Evolutionary conservation across 306 rosid genomes (phyloP).

Genomic region (Ochetophila trinervis): DNA sequence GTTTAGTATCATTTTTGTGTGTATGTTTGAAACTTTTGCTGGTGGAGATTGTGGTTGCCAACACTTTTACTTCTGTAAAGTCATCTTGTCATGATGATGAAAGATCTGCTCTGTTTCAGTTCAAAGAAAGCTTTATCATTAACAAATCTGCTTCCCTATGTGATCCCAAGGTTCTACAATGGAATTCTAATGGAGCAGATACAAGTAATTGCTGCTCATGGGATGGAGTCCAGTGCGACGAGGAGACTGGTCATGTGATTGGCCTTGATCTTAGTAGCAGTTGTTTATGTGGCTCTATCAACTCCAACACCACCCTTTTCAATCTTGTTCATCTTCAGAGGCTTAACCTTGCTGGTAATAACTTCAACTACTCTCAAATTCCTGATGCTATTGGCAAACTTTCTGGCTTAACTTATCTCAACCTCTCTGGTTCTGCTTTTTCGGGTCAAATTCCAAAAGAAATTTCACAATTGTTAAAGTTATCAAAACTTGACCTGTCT

Average conservation of each 20-base stretch:
- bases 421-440: too few species aligned
- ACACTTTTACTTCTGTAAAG: neutral
- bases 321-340: neutral
- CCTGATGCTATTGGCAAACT: neutral
- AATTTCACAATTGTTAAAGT: too few species aligned
- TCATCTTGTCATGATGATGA: constrained; percentile 12
- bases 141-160: neutral
- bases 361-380: constrained; percentile 10
- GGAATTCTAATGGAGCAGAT: neutral
- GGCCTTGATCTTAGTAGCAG: constrained; percentile 1
- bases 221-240: too few species aligned
- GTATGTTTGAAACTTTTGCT: too few species aligned
- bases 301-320: constrained; percentile 13
- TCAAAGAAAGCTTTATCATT: constrained; percentile 2
- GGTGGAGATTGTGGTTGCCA: neutral
- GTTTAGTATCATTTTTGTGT: too few species aligned
- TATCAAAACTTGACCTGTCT: too few species aligned
- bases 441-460: too few species aligned
- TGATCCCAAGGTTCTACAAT: neutral
- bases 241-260: constrained; percentile 1
- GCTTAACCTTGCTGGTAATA: neutral
- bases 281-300: neutral
- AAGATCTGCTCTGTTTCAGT: constrained; percentile 1
- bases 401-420: too few species aligned
- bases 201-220: neutral